Percentiles rank a stretch among this genome's conserved stretches.
phyloP scores from a whole-genome alignment of 371 early-diverging fungal species.

The Dinochytrium kinnereticum region DNA sequence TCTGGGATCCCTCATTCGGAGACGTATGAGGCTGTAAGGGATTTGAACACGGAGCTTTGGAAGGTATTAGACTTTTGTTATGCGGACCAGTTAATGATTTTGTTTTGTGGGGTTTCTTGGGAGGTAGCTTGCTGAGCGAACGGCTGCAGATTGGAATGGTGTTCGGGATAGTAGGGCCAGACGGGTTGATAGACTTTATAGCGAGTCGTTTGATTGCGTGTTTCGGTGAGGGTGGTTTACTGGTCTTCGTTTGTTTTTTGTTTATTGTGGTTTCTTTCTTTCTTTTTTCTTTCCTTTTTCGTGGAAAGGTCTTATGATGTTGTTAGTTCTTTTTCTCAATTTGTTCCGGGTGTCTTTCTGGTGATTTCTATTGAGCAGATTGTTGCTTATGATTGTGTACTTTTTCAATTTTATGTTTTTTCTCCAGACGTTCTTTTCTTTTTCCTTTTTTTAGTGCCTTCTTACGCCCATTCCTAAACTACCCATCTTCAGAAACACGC shows the following conservation, averaged over 20 bases:
- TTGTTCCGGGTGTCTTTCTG: no score
- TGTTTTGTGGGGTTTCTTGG: no score
- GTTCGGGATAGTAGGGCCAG: neutral
- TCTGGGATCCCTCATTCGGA: constrained; percentile 27
- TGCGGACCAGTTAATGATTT: no score
- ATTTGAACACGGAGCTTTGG: constrained; percentile 31
- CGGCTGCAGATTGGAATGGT: neutral
- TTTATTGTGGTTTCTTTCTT: neutral
- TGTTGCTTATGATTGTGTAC: no score
- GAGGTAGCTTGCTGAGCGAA: neutral
- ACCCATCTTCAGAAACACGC: constrained; percentile 14
- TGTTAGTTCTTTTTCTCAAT: no score
- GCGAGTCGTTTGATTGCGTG: constrained; percentile 30
- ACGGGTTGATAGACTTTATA: constrained; percentile 20
- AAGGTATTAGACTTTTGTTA: constrained; percentile 2
- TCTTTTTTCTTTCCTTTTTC: neutral
- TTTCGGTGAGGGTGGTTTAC: constrained; percentile 26
- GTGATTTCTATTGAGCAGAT: no score
- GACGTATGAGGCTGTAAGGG: constrained; percentile 28
- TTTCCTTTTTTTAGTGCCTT: no score
- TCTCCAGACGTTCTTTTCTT: no score
- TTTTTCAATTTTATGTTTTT: no score
- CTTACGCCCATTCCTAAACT: no score
- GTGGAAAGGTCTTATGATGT: no score
- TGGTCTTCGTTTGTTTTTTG: neutral